These are phyloP conservation scores for Pyrenochaeta sp. DNA, from an alignment of 2,329 filamentous ascomycete genomes.

Conservation along the genomic window DNA sequence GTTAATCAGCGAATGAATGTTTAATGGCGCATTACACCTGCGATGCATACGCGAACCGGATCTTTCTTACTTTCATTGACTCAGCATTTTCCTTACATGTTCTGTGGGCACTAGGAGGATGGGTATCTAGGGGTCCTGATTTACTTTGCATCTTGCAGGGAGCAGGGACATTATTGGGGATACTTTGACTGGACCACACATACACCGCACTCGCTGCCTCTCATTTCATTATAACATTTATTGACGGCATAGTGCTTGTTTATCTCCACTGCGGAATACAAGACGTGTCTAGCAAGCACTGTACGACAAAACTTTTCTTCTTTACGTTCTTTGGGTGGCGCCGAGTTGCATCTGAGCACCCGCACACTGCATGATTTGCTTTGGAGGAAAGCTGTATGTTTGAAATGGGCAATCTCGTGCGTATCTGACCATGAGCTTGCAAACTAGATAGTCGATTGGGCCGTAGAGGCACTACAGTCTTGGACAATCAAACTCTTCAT, in stretches of 20 bases:
- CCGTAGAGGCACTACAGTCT: constrained; percentile 19
- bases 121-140: constrained; percentile 34
- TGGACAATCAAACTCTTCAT: constrained; percentile 15
- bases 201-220: constrained; percentile 20
- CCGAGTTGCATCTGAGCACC: neutral
- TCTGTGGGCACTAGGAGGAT: constrained; percentile 33
- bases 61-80: constrained; percentile 40
- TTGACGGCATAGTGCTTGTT: constrained; percentile 12
- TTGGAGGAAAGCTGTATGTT: constrained; percentile 6
- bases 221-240: constrained; percentile 23
- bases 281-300: constrained; percentile 6
- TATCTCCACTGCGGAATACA: constrained; percentile 11
- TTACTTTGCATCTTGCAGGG: constrained; percentile 22
- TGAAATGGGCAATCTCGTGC: constrained; percentile 17
- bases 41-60: constrained; percentile 45
- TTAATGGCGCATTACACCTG: constrained; percentile 47
- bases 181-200: constrained; percentile 40
- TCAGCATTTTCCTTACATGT: constrained; percentile 29
- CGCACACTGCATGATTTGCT: constrained; percentile 5
- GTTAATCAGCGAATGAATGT: constrained; percentile 48
- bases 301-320: constrained; percentile 15
- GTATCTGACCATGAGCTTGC: constrained; percentile 17
- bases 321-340: constrained; percentile 16
- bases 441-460: constrained; percentile 22
- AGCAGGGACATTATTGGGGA: constrained; percentile 26